Conservation (phyloP, 768 basidiomycete species). For the Tricholoma flavovirens region DNA sequence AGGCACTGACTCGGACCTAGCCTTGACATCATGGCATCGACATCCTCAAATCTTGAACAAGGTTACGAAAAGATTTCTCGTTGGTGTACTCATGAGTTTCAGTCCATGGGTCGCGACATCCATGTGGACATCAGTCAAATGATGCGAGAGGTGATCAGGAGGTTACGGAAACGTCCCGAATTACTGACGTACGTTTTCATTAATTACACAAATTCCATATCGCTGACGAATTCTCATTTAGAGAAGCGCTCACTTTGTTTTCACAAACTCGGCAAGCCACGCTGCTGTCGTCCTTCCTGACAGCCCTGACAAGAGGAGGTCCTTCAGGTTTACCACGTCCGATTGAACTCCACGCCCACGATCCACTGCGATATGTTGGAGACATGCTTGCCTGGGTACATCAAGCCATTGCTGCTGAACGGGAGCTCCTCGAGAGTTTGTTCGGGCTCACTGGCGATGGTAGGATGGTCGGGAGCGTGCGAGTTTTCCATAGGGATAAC, state of each 20-base stretch:
- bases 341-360: conserved; percentile 97
- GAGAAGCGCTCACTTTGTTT: conserved; percentile 70
- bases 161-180: conserved; percentile 75
- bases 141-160: conserved; percentile 66
- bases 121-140: conserved; percentile 61
- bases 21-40: conserved; percentile 83
- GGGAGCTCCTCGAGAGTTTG: conserved; percentile 85
- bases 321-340: conserved; percentile 82
- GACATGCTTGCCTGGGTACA: conserved; percentile 99
- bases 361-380: conserved; percentile 92
- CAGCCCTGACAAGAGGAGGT: conserved; percentile 84
- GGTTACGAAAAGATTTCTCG: conserved; percentile 87
- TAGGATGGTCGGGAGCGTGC: conserved; percentile 73
- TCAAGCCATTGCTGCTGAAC: conserved; percentile 91
- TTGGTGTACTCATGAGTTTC: conserved; percentile 82
- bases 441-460: conserved; percentile 65
- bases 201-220: background rate
- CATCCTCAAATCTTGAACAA: conserved; percentile 77
- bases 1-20: conserved; percentile 31
- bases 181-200: conserved; percentile 54
- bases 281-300: conserved; percentile 75
- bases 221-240: conserved; percentile 13
- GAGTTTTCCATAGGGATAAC: conserved; percentile 41
- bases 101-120: conserved; percentile 67
- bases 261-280: conserved; percentile 79